Evolutionary conservation across 164 flowering plant genomes (phyloP), one percentile per base, ranked within the genome.

Genomic region (Chimonanthus salicifolius): DNA sequence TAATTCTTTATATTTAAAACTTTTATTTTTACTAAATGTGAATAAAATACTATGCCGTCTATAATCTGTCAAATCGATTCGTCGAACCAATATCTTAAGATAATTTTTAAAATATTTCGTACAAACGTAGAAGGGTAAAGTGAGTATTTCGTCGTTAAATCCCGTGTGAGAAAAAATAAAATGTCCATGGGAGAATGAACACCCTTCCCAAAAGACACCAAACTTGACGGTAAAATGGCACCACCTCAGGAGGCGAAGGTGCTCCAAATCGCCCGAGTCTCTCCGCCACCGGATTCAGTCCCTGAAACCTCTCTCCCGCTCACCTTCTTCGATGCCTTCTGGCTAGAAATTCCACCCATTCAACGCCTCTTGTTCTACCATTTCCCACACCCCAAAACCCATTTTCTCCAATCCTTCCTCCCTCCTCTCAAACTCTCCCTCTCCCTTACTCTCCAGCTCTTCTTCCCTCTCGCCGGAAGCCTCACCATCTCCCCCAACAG

Each of bases 381-480:
- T 6, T 68, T 75, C 71, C 82, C 81, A 18, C 60, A 62, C 48
- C 8, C 84, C 1, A 78, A 47, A 10, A 7, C 58, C 21, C 76
- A 79, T 18, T 83, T 84, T 73, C 51, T 67, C 2, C 51, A 78
- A 7, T 60, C 74, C 13, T 8, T 77, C 43, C 68, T 82, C 64
- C 86, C 87, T 54, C 13, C 9, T 2, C 73, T 85, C 47, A 82
- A 77, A 60, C 54, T 66, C 74, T 84, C 88, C 1, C 85, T 87
- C 48, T 71, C 82, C 60, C 78, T 81, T 62, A 50, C 87, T 44
- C 88, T 87, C 74, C 74, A 54, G 15, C 80, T 77, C 68, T 85
- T 82, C 62, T 82, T 60, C 70, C 82, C 82, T 8, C 60, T 83
- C 46, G 76, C 83, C 21, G 82, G 80, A 1, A 78, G 76, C 7